Evolutionary conservation across 2,329 filamentous ascomycete species (phyloP), one percentile per base, ranked within the genome.

Genomic region (Fusarium tuaranense): DNA sequence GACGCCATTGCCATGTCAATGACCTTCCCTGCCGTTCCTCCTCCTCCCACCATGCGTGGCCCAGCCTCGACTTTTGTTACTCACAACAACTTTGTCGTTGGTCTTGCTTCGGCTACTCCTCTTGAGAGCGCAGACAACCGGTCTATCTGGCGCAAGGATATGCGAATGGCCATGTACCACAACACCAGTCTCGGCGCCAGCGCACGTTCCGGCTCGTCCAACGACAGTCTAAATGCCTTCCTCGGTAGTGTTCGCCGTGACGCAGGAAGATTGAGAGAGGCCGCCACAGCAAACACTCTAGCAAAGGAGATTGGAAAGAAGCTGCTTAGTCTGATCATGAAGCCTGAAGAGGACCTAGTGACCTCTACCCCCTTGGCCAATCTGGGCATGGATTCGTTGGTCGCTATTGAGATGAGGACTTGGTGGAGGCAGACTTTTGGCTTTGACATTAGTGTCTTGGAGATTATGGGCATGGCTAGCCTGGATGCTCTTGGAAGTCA

Each of bases 391-490:
- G 77, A 79, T 36, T 77, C 71, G 1, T 41, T 79, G 25, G 72
- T 78, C 5, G 73, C 71, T 5, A 72, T 78, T n/a, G 76, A 79
- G 53, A 58, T 79, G 57, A 67, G 76, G 16, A 73, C 67, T 20
- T 79, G 76, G 73, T 77, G 76, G 75, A 72, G 72, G 57, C 63
- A 67, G 13, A 64, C 67, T 0, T 70, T 79, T 30, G 73, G 75
- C 1, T 63, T 73, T 22, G 75, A 79, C 5, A 74, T 77, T 4
- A 76, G 63, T 38, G 72, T 76, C 5, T 38, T 76, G n/a, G 70
- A 73, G 36, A 71, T 77, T 5, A 62, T 71, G 63, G 66, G 71
- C 25, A 60, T 69, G 63, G 63, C 25, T 6, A 69, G 20, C 7
- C 10, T 69, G 36, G 63, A 62, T 9, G 67, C 55, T 16, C 30